Percentiles rank a stretch among this genome's conserved stretches.
Evolutionary conservation across 2,329 filamentous ascomycete genomes (phyloP).

Genomic region (Escovopsis weberi): DNA sequence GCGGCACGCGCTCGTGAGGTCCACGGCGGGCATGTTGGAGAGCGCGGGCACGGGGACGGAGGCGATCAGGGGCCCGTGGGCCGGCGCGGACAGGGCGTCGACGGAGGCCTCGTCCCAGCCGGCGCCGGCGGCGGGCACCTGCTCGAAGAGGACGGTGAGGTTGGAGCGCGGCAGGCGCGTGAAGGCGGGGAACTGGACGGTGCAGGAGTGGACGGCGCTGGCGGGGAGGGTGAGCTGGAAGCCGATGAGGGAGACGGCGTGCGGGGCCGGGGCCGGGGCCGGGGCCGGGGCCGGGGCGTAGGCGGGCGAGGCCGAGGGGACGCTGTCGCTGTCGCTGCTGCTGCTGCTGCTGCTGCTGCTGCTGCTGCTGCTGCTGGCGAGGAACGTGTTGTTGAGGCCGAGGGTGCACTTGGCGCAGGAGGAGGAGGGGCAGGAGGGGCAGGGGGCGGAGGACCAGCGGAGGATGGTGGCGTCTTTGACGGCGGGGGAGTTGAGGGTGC

Average conservation of each 20-base stretch:
- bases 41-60: background rate
- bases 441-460: background rate
- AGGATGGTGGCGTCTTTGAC: background rate
- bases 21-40: background rate
- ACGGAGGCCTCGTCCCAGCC: background rate
- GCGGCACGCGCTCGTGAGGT: background rate
- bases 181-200: background rate
- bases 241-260: background rate
- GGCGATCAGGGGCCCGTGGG: background rate
- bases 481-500: background rate
- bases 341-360: no score
- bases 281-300: no score
- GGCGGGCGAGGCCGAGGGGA: no score
- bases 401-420: background rate
- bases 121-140: background rate
- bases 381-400: background rate
- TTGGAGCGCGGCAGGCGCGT: background rate
- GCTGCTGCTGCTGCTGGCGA: background rate
- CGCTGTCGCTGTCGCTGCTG: no score
- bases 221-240: background rate
- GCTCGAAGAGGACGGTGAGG: background rate
- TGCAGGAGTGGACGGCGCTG: background rate
- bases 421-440: background rate
- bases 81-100: background rate
- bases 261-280: no score